phyloP scores from a whole-genome alignment of 176 grass and related monocot genomes.

The Musa schizocarpa region DNA sequence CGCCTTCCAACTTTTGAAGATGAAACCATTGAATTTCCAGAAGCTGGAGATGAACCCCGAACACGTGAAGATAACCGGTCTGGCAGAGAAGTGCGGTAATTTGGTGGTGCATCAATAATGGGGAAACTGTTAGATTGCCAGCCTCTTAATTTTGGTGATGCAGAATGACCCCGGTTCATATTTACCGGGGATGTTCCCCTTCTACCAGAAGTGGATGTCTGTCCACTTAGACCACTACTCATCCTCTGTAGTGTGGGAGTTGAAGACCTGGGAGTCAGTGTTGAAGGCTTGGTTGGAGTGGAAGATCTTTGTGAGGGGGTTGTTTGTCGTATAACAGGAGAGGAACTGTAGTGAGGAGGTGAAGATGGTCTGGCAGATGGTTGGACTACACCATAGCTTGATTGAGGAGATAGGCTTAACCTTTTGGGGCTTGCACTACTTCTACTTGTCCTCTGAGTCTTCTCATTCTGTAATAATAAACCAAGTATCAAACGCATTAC shows the following conservation, averaged over 20 bases:
- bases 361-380: conserved; percentile 48
- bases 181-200: conserved; percentile 65
- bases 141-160: conserved; percentile 55
- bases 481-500: not conserved
- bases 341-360: conserved; percentile 49
- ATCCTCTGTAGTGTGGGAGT: conserved; percentile 60
- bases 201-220: conserved; percentile 28
- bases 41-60: conserved; percentile 53
- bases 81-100: conserved; percentile 64
- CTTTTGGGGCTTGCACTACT: conserved; percentile 70
- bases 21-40: conserved; percentile 36
- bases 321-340: conserved; percentile 31
- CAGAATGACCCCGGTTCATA: conserved; percentile 33
- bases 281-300: conserved; percentile 45
- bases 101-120: conserved; percentile 50
- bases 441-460: not conserved
- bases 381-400: conserved; percentile 19
- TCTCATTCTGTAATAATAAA: conserved; percentile 38
- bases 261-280: conserved; percentile 56
- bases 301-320: conserved; percentile 39
- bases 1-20: conserved; percentile 56
- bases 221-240: conserved; percentile 44
- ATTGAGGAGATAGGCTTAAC: conserved; percentile 57
- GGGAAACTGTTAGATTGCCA: conserved; percentile 68
- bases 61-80: conserved; percentile 43